A percentile compares a stretch with the other conserved stretches of the same genome.
Evolutionary conservation across 257 asterid genomes (phyloP).

Genomic region (Primulina tabacum): DNA sequence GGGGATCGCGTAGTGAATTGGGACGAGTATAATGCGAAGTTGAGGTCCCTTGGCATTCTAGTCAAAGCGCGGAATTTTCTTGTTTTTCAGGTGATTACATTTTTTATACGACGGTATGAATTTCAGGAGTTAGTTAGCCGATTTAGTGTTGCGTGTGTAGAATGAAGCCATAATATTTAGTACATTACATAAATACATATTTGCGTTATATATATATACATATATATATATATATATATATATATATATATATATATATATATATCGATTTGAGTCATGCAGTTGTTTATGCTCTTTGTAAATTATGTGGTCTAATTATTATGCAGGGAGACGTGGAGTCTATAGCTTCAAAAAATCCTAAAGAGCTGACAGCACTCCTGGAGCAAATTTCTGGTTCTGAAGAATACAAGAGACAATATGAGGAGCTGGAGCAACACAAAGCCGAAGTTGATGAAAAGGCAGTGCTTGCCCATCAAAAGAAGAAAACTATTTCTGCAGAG

Average conservation of each 20-base stretch:
- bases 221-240: no score
- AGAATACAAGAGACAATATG: conserved; percentile 74
- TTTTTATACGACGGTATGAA: neutral
- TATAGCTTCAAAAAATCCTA: conserved; percentile 91
- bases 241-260: no score
- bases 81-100: conserved; percentile 77
- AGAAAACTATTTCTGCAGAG: conserved; percentile 75
- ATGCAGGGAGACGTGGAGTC: conserved; percentile 97
- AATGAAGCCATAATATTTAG: neutral
- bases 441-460: conserved; percentile 90
- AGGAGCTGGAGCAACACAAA: conserved; percentile 77
- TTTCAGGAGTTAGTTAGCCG: conserved; percentile 1
- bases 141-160: neutral
- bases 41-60: conserved; percentile 82
- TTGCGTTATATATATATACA: no score
- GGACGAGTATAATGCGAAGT: conserved; percentile 73
- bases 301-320: conserved; percentile 13
- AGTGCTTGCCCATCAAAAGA: conserved; percentile 92
- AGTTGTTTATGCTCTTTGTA: conserved; percentile 18
- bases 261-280: conserved; percentile 6
- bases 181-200: neutral
- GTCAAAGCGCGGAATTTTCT: conserved; percentile 95
- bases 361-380: conserved; percentile 76
- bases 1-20: conserved; percentile 53
- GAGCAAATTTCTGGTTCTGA: conserved; percentile 98